Base-by-base conservation (phyloP, 1,139 yeast genomes). In the Taiozyma sp. region DNA sequence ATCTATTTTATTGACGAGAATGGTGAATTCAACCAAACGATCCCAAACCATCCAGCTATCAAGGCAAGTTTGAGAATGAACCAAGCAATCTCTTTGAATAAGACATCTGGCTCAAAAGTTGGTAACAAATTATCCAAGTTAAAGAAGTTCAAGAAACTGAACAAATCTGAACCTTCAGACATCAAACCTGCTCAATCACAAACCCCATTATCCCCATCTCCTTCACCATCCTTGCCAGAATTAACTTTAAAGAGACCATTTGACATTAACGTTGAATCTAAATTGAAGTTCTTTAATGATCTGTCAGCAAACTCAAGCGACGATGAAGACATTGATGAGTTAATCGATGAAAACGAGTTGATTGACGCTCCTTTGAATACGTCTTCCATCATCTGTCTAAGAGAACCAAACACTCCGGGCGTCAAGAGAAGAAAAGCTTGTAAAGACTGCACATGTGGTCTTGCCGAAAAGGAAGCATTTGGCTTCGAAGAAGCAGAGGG, bases 381-480 rank as follows among this genome's bases (percentile, higher is more conserved):
- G 8, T 51, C 52, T 6, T 60, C 60, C 6, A 60, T 54, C 42
- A 63, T 59, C 24, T 62, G 64, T 52, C 56, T 60, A 30, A 56
- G 62, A 44, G 61, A 59, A 51, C 62, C 66, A 46, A 47, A 75
- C 22, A 67, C 69, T 4, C 28, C 43, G 30, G 92, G 93, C 19
- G 80, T 82, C 51, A 80, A 78, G 65, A 78, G 92, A 70, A 82
- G 87, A 72, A 86, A 79, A 69, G 96, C 99, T 0, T 95, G 99
- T 74, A 93, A 91, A 70, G 97, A 93, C 70, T 95, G 99, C 69
- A 87, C 98, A 0, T 95, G 99, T 74, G 99, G 99, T 8, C 77
- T 93, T 58, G 90, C 86, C 61, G 99, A 93, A 67, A 70, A 79
- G 52, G 91, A 86, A 68, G 91, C 63, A 8, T 61, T 61, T 53